Evolutionary conservation across 2,329 filamentous ascomycete species (phyloP).

Genomic region (Colletotrichum agaves): DNA sequence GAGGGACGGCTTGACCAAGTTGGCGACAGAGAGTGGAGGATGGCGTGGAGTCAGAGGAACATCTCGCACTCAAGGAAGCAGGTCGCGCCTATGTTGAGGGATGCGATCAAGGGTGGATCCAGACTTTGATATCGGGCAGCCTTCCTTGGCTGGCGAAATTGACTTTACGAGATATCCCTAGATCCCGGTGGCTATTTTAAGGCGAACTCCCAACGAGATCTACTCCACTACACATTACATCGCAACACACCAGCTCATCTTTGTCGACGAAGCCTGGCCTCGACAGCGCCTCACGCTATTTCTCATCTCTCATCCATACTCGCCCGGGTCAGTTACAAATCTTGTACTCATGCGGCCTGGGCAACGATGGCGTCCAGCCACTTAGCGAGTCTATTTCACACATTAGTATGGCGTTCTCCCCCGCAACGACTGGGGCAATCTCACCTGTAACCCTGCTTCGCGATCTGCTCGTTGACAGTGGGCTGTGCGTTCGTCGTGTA

Average conservation of each 20-base stretch:
- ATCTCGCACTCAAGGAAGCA: slow-evolving; percentile 74
- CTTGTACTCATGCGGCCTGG: not conserved
- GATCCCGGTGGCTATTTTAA: not conserved
- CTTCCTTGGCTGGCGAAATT: not conserved
- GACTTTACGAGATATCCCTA: not conserved
- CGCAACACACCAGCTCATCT: not conserved
- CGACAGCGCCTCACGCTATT: not conserved
- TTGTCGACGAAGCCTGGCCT: not conserved
- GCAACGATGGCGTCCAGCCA: slow-evolving; percentile 36
- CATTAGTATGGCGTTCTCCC: not conserved
- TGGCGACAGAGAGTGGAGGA: slow-evolving; percentile 57
- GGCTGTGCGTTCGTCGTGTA: slow-evolving; percentile 53
- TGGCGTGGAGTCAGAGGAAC: slow-evolving; percentile 74
- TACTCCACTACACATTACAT: not conserved
- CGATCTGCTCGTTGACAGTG: slow-evolving; percentile 55
- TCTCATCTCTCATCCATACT: not conserved
- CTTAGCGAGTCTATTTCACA: slow-evolving; percentile 16
- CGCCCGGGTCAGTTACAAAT: not conserved
- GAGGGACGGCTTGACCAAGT: slow-evolving; percentile 58
- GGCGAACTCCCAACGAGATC: not conserved
- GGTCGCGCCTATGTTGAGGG: slow-evolving; percentile 73
- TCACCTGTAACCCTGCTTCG: slow-evolving; percentile 53
- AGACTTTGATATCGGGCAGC: not conserved
- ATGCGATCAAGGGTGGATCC: slow-evolving; percentile 55
- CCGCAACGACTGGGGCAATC: not conserved